Evolutionary conservation across 495 filamentous ascomycete genomes (phyloP).

Genomic region (Tuber melanosporum): DNA sequence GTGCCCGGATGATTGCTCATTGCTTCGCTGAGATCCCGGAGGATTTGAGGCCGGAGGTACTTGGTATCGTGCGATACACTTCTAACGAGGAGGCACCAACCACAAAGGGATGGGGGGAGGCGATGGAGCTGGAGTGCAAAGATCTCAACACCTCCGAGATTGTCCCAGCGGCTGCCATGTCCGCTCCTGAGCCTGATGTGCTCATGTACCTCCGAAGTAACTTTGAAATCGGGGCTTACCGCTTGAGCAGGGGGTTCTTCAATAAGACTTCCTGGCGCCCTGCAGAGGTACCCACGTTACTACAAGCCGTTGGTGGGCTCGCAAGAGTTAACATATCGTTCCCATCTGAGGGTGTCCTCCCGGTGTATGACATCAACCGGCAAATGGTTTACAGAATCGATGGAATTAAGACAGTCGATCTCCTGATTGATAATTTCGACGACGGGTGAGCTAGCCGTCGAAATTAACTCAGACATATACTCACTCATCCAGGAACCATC

Average conservation of each 20-base stretch:
- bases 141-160: conserved; percentile 42
- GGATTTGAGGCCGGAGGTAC: conserved; percentile 49
- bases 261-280: conserved; percentile 53
- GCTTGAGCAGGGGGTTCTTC: conserved; percentile 52
- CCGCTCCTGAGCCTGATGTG: conserved; percentile 40
- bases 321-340: conserved; percentile 49
- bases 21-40: conserved; percentile 51
- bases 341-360: conserved; percentile 49
- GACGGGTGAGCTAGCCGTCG: conserved; percentile 41
- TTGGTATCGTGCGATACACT: conserved; percentile 51
- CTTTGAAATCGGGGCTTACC: conserved; percentile 53
- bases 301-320: conserved; percentile 48
- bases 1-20: conserved; percentile 53
- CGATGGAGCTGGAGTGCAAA: conserved; percentile 29
- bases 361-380: conserved; percentile 48
- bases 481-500: conserved; percentile 46
- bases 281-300: conserved; percentile 45
- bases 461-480: background rate
- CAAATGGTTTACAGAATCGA: conserved; percentile 47
- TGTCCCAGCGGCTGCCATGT: conserved; percentile 38
- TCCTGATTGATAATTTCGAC: conserved; percentile 61
- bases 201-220: conserved; percentile 50
- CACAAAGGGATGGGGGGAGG: conserved; percentile 33
- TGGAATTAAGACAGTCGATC: conserved; percentile 50
- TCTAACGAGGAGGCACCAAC: conserved; percentile 32